A percentile compares a stretch with the other conserved stretches of the same genome.
These are phyloP conservation scores for Penicillium turbatum DNA, from an alignment of 495 filamentous ascomycete genomes.

Conservation along the genomic window DNA sequence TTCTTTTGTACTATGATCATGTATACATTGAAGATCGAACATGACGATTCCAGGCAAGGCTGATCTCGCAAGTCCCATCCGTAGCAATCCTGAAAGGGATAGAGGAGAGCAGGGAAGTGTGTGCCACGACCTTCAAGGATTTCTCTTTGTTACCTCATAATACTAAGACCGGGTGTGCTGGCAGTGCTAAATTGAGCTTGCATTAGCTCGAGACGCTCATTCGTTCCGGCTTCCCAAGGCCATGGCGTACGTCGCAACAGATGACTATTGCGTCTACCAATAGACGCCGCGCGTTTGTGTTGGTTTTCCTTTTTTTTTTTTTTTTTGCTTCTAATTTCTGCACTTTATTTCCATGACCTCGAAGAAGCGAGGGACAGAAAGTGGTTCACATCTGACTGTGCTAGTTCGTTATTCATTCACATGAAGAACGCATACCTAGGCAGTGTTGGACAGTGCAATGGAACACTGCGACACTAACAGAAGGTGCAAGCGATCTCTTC, in stretches of 20 bases:
- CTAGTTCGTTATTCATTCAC: conserved; percentile 4
- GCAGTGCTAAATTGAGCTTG: conserved; percentile 24
- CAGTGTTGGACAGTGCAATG: conserved; percentile 2
- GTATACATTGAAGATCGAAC: too few species aligned
- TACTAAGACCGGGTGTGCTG: conserved; percentile 16
- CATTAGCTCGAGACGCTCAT: conserved; percentile 21
- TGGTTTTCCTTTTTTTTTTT: conserved; percentile 18
- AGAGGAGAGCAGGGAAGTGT: not conserved
- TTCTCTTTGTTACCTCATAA: conserved; percentile 4
- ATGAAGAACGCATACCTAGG: conserved; percentile 5
- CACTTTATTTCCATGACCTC: not conserved
- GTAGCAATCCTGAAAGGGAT: not conserved
- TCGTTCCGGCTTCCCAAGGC: conserved; percentile 15
- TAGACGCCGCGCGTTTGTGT: conserved; percentile 30
- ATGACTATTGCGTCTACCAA: conserved; percentile 26
- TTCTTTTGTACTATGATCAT: too few species aligned
- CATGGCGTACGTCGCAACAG: conserved; percentile 25
- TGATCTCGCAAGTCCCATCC: not conserved
- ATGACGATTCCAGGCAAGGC: not conserved
- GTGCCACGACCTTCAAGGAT: not conserved
- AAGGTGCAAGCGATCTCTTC: conserved; percentile 7
- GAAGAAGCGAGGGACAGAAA: not conserved
- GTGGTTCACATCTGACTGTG: not conserved
- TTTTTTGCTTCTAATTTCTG: not conserved
- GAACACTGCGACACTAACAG: conserved; percentile 14